phyloP scores from a whole-genome alignment of 306 rosid genomes.

The Trifolium dubium region DNA sequence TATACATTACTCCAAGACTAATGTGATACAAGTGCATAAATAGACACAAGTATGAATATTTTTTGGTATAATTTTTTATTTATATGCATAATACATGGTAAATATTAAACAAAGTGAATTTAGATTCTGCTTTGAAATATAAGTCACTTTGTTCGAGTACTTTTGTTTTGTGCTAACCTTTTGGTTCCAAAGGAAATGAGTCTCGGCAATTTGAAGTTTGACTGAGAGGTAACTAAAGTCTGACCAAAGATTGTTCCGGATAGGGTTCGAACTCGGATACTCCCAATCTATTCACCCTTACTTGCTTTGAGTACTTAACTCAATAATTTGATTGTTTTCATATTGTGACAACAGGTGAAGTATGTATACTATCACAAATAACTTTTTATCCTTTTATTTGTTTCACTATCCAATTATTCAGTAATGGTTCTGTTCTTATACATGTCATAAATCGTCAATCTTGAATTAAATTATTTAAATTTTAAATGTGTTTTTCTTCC shows the following conservation, averaged over 20 bases:
- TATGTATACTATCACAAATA: neutral
- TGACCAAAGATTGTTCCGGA: too few relatives aligned
- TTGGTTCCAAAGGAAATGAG: neutral
- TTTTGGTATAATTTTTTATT: slow-evolving; percentile 14
- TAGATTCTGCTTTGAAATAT: slow-evolving; percentile 6
- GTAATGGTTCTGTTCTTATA: slow-evolving; percentile 12
- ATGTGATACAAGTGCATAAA: neutral
- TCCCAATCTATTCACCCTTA: too few relatives aligned
- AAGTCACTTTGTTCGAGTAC: neutral
- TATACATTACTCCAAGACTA: neutral
- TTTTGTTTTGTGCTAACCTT: neutral
- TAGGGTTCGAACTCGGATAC: too few relatives aligned
- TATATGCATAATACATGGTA: neutral
- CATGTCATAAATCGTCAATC: slow-evolving; percentile 15
- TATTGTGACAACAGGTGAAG: slow-evolving; percentile 13
- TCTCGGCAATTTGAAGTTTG: neutral
- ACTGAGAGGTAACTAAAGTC: neutral
- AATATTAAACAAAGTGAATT: slow-evolving; percentile 11
- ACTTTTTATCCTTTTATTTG: neutral
- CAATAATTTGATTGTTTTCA: neutral
- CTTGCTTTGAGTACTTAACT: neutral
- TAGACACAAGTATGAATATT: neutral
- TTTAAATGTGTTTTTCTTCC: slow-evolving; percentile 18
- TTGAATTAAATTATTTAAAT: too few relatives aligned
- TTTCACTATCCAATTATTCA: slow-evolving; percentile 1